Conservation (phyloP, 176 grass and related monocot species). For the Oryza officinalis region DNA sequence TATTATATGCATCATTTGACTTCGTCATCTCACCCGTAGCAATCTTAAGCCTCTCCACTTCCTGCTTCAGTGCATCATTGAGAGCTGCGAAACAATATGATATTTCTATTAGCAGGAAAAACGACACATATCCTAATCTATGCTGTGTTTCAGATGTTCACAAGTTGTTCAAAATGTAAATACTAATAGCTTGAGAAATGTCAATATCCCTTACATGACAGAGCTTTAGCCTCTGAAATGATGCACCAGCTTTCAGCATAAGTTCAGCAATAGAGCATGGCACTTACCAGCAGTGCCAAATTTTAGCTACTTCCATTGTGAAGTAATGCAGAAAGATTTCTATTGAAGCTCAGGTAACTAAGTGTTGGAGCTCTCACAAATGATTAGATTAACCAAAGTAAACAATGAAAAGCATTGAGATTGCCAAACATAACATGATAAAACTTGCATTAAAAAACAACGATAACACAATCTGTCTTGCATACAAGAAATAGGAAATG, state of each 20-base stretch:
- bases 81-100: slow-evolving; percentile 58
- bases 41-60: slow-evolving; percentile 83
- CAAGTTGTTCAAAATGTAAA: slow-evolving; percentile 9
- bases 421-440: neutral
- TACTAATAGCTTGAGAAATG: slow-evolving; percentile 3
- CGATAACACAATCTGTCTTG: neutral
- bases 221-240: slow-evolving; percentile 1
- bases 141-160: neutral
- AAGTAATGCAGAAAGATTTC: slow-evolving; percentile 3
- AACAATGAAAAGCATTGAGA: neutral
- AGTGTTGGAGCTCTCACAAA: neutral
- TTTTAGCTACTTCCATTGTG: neutral
- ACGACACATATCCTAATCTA: neutral
- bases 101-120: slow-evolving; percentile 27
- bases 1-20: slow-evolving; percentile 59
- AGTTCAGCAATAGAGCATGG: neutral
- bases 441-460: neutral
- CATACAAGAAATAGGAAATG: neutral
- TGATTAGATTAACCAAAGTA: neutral
- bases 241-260: neutral
- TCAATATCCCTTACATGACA: neutral
- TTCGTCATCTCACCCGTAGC: slow-evolving; percentile 69
- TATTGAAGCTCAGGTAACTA: neutral
- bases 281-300: neutral
- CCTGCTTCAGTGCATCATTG: slow-evolving; percentile 74